Conservation (phyloP, 2,329 filamentous ascomycete species). For the Botrytis aclada region DNA sequence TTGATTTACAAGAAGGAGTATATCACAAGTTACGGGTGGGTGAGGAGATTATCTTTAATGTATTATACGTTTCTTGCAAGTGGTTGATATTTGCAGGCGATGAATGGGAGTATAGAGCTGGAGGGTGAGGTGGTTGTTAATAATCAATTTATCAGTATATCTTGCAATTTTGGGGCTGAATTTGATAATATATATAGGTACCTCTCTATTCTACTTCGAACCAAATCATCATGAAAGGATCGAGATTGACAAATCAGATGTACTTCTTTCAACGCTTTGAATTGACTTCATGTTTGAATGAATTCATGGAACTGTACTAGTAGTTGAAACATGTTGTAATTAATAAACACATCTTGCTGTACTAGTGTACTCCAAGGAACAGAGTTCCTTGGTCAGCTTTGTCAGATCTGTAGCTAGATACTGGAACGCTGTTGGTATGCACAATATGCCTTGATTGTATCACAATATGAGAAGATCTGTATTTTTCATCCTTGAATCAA, state of each 20-base stretch:
- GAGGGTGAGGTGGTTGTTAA: neutral
- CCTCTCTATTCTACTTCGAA: neutral
- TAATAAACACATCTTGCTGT: neutral
- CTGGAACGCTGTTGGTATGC: neutral
- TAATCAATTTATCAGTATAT: neutral
- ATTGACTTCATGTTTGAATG: neutral
- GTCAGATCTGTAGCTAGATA: neutral
- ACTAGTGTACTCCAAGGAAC: neutral
- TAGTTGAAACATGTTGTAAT: neutral
- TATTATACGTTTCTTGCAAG: neutral
- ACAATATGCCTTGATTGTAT: neutral
- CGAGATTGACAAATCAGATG: neutral
- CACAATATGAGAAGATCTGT: neutral
- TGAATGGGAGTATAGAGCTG: neutral
- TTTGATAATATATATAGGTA: neutral
- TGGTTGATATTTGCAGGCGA: neutral
- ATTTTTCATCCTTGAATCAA: neutral
- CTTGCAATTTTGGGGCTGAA: neutral
- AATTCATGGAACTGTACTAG: neutral
- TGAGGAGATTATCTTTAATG: neutral
- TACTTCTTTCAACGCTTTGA: neutral
- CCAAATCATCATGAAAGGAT: neutral
- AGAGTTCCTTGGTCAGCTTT: neutral
- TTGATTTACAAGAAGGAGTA: neutral
- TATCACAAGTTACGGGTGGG: neutral